Evolutionary conservation across 768 basidiomycete species (phyloP).

Genomic region (Pleurotus platypus): DNA sequence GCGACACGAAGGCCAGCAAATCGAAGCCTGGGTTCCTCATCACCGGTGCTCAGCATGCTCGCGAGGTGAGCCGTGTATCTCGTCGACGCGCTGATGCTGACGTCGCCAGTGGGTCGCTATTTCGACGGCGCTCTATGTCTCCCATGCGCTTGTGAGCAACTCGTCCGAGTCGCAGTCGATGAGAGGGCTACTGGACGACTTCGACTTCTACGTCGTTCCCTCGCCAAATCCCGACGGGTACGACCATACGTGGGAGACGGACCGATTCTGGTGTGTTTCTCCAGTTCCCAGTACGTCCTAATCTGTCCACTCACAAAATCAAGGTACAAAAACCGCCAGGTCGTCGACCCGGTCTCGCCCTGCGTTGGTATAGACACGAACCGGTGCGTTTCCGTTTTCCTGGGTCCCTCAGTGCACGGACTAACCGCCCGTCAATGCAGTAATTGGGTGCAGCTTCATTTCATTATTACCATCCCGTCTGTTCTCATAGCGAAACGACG

Average conservation of each 20-base stretch:
- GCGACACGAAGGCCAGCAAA: constrained; percentile 9
- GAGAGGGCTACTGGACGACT: constrained; percentile 45
- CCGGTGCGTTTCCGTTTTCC: constrained; percentile 32
- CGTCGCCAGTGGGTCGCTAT: constrained; percentile 74
- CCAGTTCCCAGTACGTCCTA: neutral
- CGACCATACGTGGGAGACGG: constrained; percentile 65
- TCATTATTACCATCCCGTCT: neutral
- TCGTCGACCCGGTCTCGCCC: constrained; percentile 39
- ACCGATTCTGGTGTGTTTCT: constrained; percentile 55
- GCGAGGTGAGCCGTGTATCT: constrained; percentile 45
- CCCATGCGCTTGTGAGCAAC: constrained; percentile 63
- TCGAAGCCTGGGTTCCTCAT: constrained; percentile 52
- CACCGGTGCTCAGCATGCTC: constrained; percentile 69
- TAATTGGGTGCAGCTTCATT: constrained; percentile 48
- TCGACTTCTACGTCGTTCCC: constrained; percentile 67
- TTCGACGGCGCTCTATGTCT: constrained; percentile 65
- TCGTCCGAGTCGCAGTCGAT: constrained; percentile 43
- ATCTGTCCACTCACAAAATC: neutral
- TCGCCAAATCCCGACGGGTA: constrained; percentile 73
- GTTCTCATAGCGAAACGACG: neutral
- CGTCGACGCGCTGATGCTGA: neutral
- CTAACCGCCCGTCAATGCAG: constrained; percentile 23
- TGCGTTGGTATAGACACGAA: constrained; percentile 81
- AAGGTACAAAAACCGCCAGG: constrained; percentile 72
- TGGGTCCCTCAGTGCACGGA: no score